These are phyloP conservation scores for Trichophyton verrucosum DNA, from an alignment of 2,329 filamentous ascomycete species.

Conservation along the genomic window DNA sequence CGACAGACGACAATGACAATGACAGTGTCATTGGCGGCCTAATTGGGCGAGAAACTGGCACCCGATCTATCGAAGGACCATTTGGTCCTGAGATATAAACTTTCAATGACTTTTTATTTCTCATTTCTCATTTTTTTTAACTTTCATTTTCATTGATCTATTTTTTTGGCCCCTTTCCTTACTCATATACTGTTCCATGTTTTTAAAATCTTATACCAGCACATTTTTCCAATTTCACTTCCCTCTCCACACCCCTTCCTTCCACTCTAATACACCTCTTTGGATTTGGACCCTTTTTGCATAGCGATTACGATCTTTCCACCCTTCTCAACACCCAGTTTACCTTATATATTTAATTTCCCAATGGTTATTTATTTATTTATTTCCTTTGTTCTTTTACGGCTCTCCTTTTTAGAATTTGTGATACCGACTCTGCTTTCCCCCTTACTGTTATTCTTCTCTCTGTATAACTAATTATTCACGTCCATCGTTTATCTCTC, in stretches of 20 bases:
- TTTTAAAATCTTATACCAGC: not conserved
- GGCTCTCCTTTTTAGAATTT: conserved; percentile 10
- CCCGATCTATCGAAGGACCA: conserved; percentile 7
- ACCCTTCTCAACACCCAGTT: conserved; percentile 1
- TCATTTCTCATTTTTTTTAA: not conserved
- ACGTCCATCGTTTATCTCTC: not conserved
- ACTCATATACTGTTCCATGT: not conserved
- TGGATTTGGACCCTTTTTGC: conserved; percentile 5
- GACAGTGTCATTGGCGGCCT: conserved; percentile 29
- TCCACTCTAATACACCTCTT: not conserved
- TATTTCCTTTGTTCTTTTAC: conserved; percentile 6
- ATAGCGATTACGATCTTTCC: conserved; percentile 11
- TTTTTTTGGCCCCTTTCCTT: not conserved
- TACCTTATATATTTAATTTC: conserved; percentile 5
- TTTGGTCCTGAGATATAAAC: conserved; percentile 14
- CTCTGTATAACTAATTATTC: not conserved
- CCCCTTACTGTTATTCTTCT: not conserved
- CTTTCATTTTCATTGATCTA: not conserved
- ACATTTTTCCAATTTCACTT: not conserved
- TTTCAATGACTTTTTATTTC: not conserved
- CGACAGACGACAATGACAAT: conserved; percentile 40
- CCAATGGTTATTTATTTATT: not conserved
- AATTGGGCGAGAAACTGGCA: not conserved
- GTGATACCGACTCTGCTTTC: conserved; percentile 23
- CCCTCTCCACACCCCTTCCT: not conserved